Evolutionary conservation across 768 basidiomycete genomes (phyloP).

Genomic region (Rubroboletus pulcherrimus): DNA sequence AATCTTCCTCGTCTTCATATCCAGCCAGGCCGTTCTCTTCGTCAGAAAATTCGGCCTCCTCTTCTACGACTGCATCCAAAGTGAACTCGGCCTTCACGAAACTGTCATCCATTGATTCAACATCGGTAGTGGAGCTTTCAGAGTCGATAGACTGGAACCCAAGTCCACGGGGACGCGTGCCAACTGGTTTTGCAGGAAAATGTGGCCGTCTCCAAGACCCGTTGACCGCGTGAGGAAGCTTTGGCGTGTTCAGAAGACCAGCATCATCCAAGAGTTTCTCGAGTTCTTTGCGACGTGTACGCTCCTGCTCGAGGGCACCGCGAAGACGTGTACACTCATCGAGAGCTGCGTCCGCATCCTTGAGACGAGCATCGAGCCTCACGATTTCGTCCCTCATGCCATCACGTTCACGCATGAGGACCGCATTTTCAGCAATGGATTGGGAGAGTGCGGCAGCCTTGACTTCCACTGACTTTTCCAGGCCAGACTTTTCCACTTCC

Average conservation of each 20-base stretch:
- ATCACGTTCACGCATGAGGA: conserved; percentile 27
- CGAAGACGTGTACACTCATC: conserved; percentile 28
- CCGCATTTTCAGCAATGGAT: conserved; percentile 24
- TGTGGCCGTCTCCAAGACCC: conserved; percentile 13
- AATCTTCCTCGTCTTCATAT: conserved; percentile 70
- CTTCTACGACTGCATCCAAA: conserved; percentile 59
- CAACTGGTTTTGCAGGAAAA: conserved; percentile 22
- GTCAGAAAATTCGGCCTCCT: conserved; percentile 37
- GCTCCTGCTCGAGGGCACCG: conserved; percentile 38
- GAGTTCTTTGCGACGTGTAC: conserved; percentile 41
- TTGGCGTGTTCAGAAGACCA: conserved; percentile 45
- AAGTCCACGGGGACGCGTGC: conserved; percentile 41
- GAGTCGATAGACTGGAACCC: conserved; percentile 63
- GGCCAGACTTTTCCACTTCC: conserved; percentile 60
- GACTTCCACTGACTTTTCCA: conserved; percentile 47
- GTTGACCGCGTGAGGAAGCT: conserved; percentile 20
- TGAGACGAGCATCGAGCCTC: conserved; percentile 30
- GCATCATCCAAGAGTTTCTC: conserved; percentile 50
- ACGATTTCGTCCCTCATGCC: conserved; percentile 27
- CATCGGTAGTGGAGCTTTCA: conserved; percentile 60
- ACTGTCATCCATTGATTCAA: conserved; percentile 53
- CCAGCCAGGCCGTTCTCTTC: conserved; percentile 57
- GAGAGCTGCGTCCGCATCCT: conserved; percentile 24
- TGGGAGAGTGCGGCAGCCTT: conserved; percentile 30
- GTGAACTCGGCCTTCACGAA: conserved; percentile 41